Evolutionary conservation across 495 filamentous ascomycete genomes (phyloP).

Genomic region (Hamigera avellanea): DNA sequence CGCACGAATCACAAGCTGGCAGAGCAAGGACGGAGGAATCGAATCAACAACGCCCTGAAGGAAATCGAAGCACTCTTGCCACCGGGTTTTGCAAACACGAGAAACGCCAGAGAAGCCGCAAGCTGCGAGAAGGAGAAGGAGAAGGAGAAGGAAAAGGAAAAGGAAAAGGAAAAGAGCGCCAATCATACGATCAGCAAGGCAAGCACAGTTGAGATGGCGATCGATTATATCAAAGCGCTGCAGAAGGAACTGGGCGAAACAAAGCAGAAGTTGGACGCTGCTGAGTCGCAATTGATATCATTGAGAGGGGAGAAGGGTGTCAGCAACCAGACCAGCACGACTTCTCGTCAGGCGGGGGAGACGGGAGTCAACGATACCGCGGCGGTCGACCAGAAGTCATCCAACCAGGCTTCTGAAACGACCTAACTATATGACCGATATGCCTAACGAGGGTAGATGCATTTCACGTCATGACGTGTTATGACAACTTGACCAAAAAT

Average conservation of each 20-base stretch:
- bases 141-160: conserved; percentile 24
- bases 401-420: no score
- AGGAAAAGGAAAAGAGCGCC: conserved; percentile 33
- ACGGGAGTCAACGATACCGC: no score
- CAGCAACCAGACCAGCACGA: no score
- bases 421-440: no score
- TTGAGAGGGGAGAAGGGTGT: background rate
- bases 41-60: conserved; percentile 87
- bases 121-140: conserved; percentile 30
- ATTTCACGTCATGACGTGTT: no score
- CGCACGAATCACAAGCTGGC: conserved; percentile 96
- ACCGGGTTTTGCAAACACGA: conserved; percentile 26
- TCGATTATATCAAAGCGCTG: conserved; percentile 84
- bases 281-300: conserved; percentile 52
- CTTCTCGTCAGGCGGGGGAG: no score
- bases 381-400: no score
- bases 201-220: conserved; percentile 89
- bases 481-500: no score
- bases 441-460: no score
- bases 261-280: conserved; percentile 49
- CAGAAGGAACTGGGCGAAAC: conserved; percentile 62
- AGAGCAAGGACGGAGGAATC: conserved; percentile 87
- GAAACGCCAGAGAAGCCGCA: conserved; percentile 22
- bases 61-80: conserved; percentile 84
- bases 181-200: conserved; percentile 75